Percentiles rank a stretch among this genome's conserved stretches.
Conservation (phyloP, 129 eudicot species). For the Helichrysum umbraculigerum region DNA sequence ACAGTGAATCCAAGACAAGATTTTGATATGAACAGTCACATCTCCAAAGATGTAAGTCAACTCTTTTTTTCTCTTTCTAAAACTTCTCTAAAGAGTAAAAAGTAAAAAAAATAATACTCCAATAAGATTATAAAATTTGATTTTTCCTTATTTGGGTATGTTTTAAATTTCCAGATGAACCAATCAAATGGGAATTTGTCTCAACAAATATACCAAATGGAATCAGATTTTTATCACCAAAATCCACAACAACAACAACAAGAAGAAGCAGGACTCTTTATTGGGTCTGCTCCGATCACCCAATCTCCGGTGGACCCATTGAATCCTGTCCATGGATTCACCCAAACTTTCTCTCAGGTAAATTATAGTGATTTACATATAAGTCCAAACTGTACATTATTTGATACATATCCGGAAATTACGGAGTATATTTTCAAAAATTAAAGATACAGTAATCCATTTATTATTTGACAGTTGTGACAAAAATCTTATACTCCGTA, state of each 20-base stretch:
- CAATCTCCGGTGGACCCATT: constrained; percentile 53
- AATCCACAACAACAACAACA: constrained; percentile 19
- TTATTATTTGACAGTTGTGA: too few relatives aligned
- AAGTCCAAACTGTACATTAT: background rate
- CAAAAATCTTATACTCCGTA: too few relatives aligned
- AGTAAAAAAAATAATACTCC: too few relatives aligned
- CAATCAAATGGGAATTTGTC: constrained; percentile 47
- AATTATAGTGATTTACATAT: background rate
- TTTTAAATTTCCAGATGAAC: constrained; percentile 41
- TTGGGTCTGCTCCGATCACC: constrained; percentile 37
- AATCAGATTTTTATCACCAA: constrained; percentile 59
- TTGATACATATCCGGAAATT: background rate
- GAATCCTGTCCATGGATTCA: constrained; percentile 53
- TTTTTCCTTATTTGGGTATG: constrained; percentile 30
- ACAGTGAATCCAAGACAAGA: constrained; percentile 73
- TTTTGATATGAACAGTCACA: constrained; percentile 49
- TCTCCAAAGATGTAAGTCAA: constrained; percentile 75
- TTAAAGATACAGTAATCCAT: too few relatives aligned
- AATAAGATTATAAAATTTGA: background rate
- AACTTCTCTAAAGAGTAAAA: background rate
- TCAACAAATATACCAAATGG: constrained; percentile 64
- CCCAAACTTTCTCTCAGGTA: constrained; percentile 63
- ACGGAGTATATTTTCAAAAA: background rate
- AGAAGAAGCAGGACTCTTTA: constrained; percentile 22
- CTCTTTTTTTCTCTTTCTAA: constrained; percentile 1